A percentile compares a stretch with the other conserved stretches of the same genome.
Conservation (phyloP, 345 rosid genomes). For the Schrenkiella parvula region DNA sequence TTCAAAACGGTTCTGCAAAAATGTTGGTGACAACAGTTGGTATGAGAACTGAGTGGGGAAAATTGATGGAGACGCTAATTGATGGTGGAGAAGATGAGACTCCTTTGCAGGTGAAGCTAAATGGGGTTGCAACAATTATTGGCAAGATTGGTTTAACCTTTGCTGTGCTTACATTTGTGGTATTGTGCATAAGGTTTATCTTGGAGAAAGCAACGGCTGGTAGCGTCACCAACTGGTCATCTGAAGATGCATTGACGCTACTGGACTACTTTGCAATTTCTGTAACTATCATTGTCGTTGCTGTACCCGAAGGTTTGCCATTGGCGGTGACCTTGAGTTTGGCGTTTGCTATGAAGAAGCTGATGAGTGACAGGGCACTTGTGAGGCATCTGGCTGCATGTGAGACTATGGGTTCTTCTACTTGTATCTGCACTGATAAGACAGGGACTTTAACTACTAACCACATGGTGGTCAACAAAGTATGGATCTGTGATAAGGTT, state of each 20-base stretch:
- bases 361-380: conserved; percentile 72
- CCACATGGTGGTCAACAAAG: conserved; percentile 54
- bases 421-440: conserved; percentile 69
- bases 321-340: conserved; percentile 76
- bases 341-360: conserved; percentile 74
- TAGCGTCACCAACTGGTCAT: conserved; percentile 41
- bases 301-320: conserved; percentile 78
- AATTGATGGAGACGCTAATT: conserved; percentile 56
- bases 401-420: conserved; percentile 79
- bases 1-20: conserved; percentile 55
- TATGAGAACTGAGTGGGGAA: conserved; percentile 74
- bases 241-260: conserved; percentile 41
- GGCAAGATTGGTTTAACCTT: conserved; percentile 65
- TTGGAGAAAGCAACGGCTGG: conserved; percentile 35
- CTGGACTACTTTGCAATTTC: conserved; percentile 64
- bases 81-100: conserved; percentile 57
- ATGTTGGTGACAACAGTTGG: conserved; percentile 76
- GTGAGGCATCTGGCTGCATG: conserved; percentile 75
- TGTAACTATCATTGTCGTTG: conserved; percentile 76
- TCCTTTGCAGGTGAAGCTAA: conserved; percentile 63
- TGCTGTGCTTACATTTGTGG: conserved; percentile 58
- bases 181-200: conserved; percentile 49
- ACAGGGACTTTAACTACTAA: conserved; percentile 73
- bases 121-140: conserved; percentile 59
- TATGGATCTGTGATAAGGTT: conserved; percentile 50